These are phyloP conservation scores for Leccinum disarticulatum DNA, from an alignment of 768 basidiomycete species.

Conservation along the genomic window DNA sequence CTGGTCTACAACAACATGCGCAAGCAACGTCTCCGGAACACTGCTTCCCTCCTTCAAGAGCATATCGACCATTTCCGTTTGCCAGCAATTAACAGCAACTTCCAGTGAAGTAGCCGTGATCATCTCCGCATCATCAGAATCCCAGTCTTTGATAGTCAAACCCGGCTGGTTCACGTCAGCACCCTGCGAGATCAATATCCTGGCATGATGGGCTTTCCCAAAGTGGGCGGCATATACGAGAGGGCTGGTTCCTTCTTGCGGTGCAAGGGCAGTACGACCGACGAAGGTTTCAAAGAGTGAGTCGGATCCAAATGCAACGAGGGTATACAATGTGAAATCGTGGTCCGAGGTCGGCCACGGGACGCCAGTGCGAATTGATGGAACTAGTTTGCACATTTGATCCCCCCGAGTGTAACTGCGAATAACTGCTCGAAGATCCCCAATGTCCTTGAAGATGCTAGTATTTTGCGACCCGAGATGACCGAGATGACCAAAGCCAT, in stretches of 20 bases:
- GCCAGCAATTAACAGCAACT: slow-evolving; percentile 2
- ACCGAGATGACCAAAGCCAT: slow-evolving; percentile 11
- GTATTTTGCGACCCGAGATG: background rate
- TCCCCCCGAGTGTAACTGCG: background rate
- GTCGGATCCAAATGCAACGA: slow-evolving; percentile 6
- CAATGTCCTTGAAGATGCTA: slow-evolving; percentile 3
- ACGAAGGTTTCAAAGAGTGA: background rate
- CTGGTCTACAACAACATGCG: background rate
- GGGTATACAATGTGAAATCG: slow-evolving; percentile 3
- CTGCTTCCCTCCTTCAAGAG: background rate
- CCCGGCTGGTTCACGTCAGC: background rate
- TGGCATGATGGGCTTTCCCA: background rate
- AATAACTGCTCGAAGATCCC: background rate
- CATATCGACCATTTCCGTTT: background rate
- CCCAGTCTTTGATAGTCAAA: background rate
- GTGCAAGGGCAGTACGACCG: background rate
- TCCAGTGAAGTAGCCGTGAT: background rate
- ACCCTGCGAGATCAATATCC: background rate
- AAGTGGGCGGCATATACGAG: slow-evolving; percentile 7
- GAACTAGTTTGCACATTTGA: background rate
- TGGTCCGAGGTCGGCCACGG: slow-evolving; percentile 8
- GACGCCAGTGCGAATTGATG: background rate
- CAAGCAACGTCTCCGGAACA: background rate
- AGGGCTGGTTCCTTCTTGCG: background rate
- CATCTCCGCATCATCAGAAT: background rate